Conservation (phyloP, 352 stramenopile species). For the Globisporangium cylindrosporum region DNA sequence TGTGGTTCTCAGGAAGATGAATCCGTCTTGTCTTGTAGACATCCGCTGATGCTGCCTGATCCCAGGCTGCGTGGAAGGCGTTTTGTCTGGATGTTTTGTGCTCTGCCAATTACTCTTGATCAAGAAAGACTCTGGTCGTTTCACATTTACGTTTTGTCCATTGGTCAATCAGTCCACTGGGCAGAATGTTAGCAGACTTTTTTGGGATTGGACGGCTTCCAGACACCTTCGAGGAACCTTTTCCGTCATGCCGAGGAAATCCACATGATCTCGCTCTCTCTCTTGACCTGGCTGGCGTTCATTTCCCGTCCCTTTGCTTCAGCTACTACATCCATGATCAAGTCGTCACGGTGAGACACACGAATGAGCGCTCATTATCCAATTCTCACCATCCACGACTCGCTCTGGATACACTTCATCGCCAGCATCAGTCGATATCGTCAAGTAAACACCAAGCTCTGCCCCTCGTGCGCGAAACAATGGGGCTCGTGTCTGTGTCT, state of each 20-base stretch:
- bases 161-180: too few species aligned
- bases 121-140: too few species aligned
- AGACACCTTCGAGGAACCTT: not conserved
- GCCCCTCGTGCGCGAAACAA: not conserved
- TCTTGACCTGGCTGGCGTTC: not conserved
- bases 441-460: not conserved
- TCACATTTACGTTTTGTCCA: too few species aligned
- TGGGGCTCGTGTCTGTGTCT: not conserved
- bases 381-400: conserved; percentile 1
- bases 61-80: too few species aligned
- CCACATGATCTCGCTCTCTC: not conserved
- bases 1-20: too few species aligned
- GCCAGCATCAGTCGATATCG: not conserved
- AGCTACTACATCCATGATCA: not conserved
- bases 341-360: not conserved
- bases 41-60: too few species aligned
- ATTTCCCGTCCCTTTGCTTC: not conserved
- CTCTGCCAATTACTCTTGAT: too few species aligned
- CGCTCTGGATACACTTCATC: conserved; percentile 4
- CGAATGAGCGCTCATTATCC: not conserved
- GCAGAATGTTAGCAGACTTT: not conserved
- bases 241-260: not conserved
- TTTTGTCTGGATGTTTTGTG: too few species aligned
- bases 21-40: too few species aligned
- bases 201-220: not conserved